Base-by-base conservation (phyloP, 1,284 basidiomycete genomes). In the Cryptococcus sp. region DNA sequence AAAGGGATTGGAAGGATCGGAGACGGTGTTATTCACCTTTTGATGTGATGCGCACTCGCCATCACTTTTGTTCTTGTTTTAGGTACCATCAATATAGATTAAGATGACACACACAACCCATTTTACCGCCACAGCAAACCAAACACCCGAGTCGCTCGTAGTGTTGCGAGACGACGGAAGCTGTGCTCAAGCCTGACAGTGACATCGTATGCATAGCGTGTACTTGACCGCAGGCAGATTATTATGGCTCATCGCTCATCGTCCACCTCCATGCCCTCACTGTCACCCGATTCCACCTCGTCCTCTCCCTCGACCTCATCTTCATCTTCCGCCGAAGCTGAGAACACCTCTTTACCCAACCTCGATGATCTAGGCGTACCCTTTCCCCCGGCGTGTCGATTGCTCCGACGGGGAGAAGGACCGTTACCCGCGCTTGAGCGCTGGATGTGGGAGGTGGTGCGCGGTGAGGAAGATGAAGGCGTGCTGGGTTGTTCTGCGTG, bases 271-370 rank as follows among this genome's bases (percentile, higher is more conserved):
- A 72, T 73, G 41, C 54, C 57, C 41, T 41, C 62, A 8, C 56
- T 59, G 13, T 57, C 59, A 6, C 47, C 49, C 31, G 48, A 54
- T 19, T 57, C 66, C 25, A 57, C 66, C 20, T 60, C 65, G 31
- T 64, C 69, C 17, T 61, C 63, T 15, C 63, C 61, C 5, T 44
- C 59, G 7, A 31, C 44, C 60, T 4, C 45, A 39, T 57, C 57
- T n/a, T 59, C 67, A 13, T 61, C 66, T 42, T 67, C 72, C 17
- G 71, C 69, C 10, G 70, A 66, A 58, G 57, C 61, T 20, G 35
- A 54, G 38, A 72, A 73, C 38, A 77, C 73, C 59, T 74, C 73
- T 56, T 73, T 59, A 27, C 71, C 67, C 25, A 78, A 60, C 40
- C 68, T 66, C 1, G 71, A 73, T 0, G 68, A 62, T 46, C 71